Conservation (phyloP, 495 filamentous ascomycete genomes). For the Penicillium angulare region DNA sequence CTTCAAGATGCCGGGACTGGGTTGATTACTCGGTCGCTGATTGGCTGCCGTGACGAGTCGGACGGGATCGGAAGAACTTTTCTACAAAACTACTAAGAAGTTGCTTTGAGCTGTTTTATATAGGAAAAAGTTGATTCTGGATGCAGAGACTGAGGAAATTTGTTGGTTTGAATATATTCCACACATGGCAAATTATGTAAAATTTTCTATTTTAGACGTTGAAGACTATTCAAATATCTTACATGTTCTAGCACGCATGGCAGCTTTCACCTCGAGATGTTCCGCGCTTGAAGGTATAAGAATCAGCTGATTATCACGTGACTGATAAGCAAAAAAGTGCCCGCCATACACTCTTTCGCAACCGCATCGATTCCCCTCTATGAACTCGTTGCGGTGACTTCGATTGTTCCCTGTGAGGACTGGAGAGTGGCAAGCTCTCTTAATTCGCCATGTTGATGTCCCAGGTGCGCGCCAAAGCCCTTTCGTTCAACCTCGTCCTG, state of each 20-base stretch:
- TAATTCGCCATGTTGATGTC: constrained; percentile 55
- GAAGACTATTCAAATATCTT: too few relatives aligned
- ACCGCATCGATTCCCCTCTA: constrained; percentile 17
- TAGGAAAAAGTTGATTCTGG: not conserved
- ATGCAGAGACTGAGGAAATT: not conserved
- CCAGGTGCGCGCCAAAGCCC: constrained; percentile 41
- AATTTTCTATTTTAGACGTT: too few relatives aligned
- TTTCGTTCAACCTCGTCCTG: not conserved
- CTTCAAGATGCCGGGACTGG: constrained; percentile 47
- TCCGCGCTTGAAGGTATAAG: not conserved
- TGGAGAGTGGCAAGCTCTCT: constrained; percentile 58
- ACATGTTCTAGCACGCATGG: too few relatives aligned
- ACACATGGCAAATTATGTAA: too few relatives aligned
- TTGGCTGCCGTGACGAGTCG: constrained; percentile 41
- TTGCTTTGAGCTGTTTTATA: constrained; percentile 7
- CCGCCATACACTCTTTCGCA: constrained; percentile 2
- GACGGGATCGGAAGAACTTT: constrained; percentile 48
- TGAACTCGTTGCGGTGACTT: constrained; percentile 60
- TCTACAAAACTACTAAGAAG: constrained; percentile 12
- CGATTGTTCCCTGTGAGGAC: constrained; percentile 63
- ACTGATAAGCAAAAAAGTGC: constrained; percentile 41
- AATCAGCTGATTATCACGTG: constrained; percentile 39
- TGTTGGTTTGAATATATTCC: not conserved
- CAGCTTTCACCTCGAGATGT: too few relatives aligned
- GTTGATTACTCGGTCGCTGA: constrained; percentile 42